Evolutionary conservation across 1,139 yeast species (phyloP), one percentile per base, ranked within the genome.

Genomic region (Zygoascus meyerae): DNA sequence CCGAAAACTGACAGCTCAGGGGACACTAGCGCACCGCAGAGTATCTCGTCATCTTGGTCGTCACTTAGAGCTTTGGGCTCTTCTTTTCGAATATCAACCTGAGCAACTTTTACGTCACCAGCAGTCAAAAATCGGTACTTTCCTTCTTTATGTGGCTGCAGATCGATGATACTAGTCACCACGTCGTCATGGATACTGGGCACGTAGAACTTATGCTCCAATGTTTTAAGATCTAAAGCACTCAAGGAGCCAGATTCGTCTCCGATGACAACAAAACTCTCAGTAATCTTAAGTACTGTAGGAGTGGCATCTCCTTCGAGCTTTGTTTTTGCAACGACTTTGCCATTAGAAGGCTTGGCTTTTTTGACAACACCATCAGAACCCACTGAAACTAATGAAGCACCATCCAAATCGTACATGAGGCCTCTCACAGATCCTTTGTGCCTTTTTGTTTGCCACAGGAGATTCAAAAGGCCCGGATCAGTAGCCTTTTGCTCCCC

Each of bases 381-480:
- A 0, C 98, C 97, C 12, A 81, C 81, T 1, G 95, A 74, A 56
- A 72, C 85, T 1, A 85, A 51, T 39, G 45, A 70, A 14, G 78
- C 76, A 2, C 89, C 89, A 0, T 75, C 68, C 11, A 78, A 75
- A 52, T 84, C 90, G 62, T 86, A 83, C 12, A 78, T 69, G 5
- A 87, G 69, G 6, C 84, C 79, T 39, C 98, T 69, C 53, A 95
- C 86, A 51, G 95, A 84, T 1, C 90, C 92, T 64, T 87, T 87
- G 63, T 92, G 97, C 60, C 97, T 75, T 59, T 79, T 86, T 0
- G 97, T 89, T 49, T 83, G 77, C 97, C 97, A 92, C n/a, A 71
- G 60, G 2, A 35, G 29, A 11, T 40, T 31, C 37, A 40, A 31
- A n/a, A 40, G 21, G 4, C 33, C 31, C 14, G 43, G 43, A 6